These are phyloP conservation scores for Botrytis tulipae DNA, from an alignment of 2,329 filamentous ascomycete genomes.

Conservation along the genomic window DNA sequence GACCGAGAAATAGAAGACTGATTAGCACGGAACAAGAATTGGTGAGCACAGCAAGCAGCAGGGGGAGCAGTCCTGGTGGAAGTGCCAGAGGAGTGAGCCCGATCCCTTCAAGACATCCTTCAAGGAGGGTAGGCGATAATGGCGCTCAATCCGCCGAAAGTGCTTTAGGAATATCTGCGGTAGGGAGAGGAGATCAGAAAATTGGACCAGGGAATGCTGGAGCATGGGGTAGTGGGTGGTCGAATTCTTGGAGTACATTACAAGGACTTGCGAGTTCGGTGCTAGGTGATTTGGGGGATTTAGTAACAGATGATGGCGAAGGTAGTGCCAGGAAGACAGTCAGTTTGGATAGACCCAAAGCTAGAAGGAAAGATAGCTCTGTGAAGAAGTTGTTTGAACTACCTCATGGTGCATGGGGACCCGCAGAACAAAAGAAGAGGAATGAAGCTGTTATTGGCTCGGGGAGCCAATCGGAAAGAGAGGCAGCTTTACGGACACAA, in stretches of 20 bases:
- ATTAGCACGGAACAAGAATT: conserved; percentile 37
- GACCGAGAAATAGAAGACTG: conserved; percentile 36
- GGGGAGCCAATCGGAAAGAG: conserved; percentile 53
- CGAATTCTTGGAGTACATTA: conserved; percentile 36
- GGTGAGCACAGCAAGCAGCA: conserved; percentile 32
- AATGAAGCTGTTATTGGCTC: conserved; percentile 46
- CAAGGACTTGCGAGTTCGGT: conserved; percentile 39
- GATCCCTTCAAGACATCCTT: conserved; percentile 46
- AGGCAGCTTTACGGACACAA: conserved; percentile 54
- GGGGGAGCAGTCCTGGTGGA: conserved; percentile 37
- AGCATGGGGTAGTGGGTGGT: conserved; percentile 30
- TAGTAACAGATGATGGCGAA: conserved; percentile 26
- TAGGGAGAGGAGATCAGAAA: conserved; percentile 7
- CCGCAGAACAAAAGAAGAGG: conserved; percentile 27
- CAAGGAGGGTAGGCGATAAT: conserved; percentile 17
- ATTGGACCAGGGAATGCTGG: conserved; percentile 15
- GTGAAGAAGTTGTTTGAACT: conserved; percentile 25
- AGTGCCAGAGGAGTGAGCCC: conserved; percentile 50
- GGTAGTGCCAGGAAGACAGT: conserved; percentile 15
- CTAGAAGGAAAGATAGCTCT: conserved; percentile 23
- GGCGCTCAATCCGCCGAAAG: conserved; percentile 6
- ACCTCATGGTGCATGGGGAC: conserved; percentile 35
- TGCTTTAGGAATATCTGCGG: conserved; percentile 8
- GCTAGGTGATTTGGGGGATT: conserved; percentile 29
- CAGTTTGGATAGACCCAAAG: conserved; percentile 19